Conservation (phyloP, 148 eudicot genomes). For the Amaranthus hypochondriacus region DNA sequence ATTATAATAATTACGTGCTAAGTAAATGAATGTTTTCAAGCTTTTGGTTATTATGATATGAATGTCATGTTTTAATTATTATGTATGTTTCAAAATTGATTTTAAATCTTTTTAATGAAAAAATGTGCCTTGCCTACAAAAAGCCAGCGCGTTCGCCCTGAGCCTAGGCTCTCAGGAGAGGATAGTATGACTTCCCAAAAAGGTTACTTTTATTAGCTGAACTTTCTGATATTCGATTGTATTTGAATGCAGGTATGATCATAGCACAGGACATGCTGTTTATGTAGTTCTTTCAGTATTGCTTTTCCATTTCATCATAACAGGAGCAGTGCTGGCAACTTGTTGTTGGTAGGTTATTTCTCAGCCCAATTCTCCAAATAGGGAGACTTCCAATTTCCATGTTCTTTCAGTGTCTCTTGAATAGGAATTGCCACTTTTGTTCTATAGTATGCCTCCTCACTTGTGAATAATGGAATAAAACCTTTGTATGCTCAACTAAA, state of each 20-base stretch:
- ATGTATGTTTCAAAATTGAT: too few species aligned
- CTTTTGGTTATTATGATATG: too few species aligned
- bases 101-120: too few species aligned
- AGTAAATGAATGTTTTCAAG: too few species aligned
- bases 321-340: slow-evolving; percentile 68
- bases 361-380: neutral
- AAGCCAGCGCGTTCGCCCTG: too few species aligned
- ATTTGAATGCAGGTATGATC: slow-evolving; percentile 77
- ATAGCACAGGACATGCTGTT: slow-evolving; percentile 76
- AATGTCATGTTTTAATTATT: too few species aligned
- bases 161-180: neutral
- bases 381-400: neutral
- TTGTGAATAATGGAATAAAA: neutral
- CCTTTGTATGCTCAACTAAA: neutral
- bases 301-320: slow-evolving; percentile 62
- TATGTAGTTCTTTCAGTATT: slow-evolving; percentile 75
- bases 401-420: neutral
- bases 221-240: slow-evolving; percentile 3
- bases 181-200: neutral
- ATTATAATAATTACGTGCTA: too few species aligned
- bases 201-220: neutral
- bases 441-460: neutral
- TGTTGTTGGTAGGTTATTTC: slow-evolving; percentile 59
- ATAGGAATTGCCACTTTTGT: neutral
- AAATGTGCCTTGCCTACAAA: too few species aligned